phyloP scores from a whole-genome alignment of 768 basidiomycete species.

The Phylloporus rhodoxanthus region DNA sequence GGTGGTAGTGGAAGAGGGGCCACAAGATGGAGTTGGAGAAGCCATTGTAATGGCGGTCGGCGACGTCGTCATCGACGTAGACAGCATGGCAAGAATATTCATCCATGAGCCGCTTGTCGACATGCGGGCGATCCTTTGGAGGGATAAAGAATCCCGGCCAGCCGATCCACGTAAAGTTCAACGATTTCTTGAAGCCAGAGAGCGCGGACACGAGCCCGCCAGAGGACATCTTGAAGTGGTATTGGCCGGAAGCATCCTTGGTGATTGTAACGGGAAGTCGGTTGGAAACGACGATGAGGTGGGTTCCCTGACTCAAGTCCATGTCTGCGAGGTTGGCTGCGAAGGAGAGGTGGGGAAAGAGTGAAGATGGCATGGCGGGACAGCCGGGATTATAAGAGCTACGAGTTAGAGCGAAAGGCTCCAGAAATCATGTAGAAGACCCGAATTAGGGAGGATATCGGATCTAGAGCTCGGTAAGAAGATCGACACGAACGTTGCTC shows the following conservation, averaged over 20 bases:
- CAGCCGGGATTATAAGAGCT: slow-evolving; percentile 24
- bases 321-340: slow-evolving; percentile 35
- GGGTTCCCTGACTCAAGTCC: slow-evolving; percentile 46
- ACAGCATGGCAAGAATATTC: slow-evolving; percentile 98
- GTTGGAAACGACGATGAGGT: slow-evolving; percentile 94
- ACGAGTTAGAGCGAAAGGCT: slow-evolving; percentile 12
- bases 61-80: slow-evolving; percentile 95
- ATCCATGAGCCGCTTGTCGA: slow-evolving; percentile 88
- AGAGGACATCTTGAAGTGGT: slow-evolving; percentile 98
- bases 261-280: slow-evolving; percentile 93
- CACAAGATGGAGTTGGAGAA: slow-evolving; percentile 99
- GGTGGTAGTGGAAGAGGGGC: slow-evolving; percentile 99
- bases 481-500: background rate
- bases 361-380: slow-evolving; percentile 22
- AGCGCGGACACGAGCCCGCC: slow-evolving; percentile 97
- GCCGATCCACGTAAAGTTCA: slow-evolving; percentile 97
- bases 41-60: slow-evolving; percentile 97
- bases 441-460: slow-evolving; percentile 33
- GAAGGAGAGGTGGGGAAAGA: slow-evolving; percentile 21
- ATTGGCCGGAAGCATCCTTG: slow-evolving; percentile 88
- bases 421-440: slow-evolving; percentile 17
- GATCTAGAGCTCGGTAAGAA: slow-evolving; percentile 17
- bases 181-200: slow-evolving; percentile 95
- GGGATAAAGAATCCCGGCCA: slow-evolving; percentile 96
- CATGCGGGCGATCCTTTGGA: slow-evolving; percentile 79